Evolutionary conservation across 371 early-diverging fungal genomes (phyloP).

Genomic region (Sporodiniella umbellata): DNA sequence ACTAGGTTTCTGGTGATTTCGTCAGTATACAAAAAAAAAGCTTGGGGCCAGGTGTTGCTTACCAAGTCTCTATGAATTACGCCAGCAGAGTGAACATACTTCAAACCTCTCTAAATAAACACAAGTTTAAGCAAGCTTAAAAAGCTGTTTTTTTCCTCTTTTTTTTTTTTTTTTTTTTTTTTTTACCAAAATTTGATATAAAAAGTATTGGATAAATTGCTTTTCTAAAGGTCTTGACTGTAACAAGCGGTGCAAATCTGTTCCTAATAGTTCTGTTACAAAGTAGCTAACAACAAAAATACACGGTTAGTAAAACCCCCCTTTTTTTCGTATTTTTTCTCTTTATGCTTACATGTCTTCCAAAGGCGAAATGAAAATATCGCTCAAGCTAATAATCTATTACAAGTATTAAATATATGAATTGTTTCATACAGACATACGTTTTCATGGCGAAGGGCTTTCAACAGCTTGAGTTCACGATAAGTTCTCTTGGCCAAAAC

Average conservation of each 20-base stretch:
- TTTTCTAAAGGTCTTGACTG: slow-evolving; percentile 88
- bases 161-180: background rate
- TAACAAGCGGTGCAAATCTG: slow-evolving; percentile 89
- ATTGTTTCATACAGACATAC: too few species aligned
- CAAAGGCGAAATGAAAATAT: slow-evolving; percentile 88
- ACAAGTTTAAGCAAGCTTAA: too few species aligned
- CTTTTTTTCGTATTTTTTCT: background rate
- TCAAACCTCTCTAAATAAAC: slow-evolving; percentile 66
- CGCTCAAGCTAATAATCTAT: slow-evolving; percentile 80
- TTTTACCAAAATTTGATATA: slow-evolving; percentile 83
- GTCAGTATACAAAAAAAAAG: background rate
- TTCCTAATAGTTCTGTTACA: slow-evolving; percentile 91
- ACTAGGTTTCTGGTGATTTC: slow-evolving; percentile 77
- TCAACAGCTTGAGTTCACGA: slow-evolving; percentile 89
- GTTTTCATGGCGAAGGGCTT: slow-evolving; percentile 86
- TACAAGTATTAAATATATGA: background rate
- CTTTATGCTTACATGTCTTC: slow-evolving; percentile 84
- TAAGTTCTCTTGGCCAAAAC: slow-evolving; percentile 92
- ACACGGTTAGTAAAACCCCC: too few species aligned
- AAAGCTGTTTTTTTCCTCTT: too few species aligned
- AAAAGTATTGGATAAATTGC: slow-evolving; percentile 93
- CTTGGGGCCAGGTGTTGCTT: slow-evolving; percentile 8
- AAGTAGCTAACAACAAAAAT: slow-evolving; percentile 65
- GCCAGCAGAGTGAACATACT: slow-evolving; percentile 93
- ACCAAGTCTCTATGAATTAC: slow-evolving; percentile 94